Base-by-base conservation (phyloP, 495 filamentous ascomycete genomes). In the Xylaria flabelliformis region DNA sequence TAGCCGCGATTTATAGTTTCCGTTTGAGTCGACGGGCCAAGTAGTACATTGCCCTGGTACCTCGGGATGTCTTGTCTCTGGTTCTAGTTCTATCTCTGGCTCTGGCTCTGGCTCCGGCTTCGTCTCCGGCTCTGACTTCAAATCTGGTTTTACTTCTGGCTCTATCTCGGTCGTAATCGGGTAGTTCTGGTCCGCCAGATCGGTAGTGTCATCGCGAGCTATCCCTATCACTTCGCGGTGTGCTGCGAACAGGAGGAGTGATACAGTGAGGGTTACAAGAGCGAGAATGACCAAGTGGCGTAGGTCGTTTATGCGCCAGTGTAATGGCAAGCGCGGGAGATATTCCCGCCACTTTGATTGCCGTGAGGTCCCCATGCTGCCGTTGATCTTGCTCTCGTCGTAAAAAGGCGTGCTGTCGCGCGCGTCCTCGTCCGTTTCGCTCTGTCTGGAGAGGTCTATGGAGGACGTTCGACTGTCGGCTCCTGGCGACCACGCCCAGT, bases 11-110 rank as follows among this genome's bases (percentile, higher is more conserved):
- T 51, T 75, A 39, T 77, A 78, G 7, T 24, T 48, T 17, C 76
- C 74, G 0, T 75, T 51, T 12, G 32, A 12, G 51, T 42, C 65
- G 48, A 78, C 78, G 10, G 78, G 76, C 78, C 78, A 80, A 0
- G 78, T 79, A 0, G 77, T 79, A 59, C 77, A 79, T 58, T 76
- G 74, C 1, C 77, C 76, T 0, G 73, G 71, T 9, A 74, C 19
- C 29, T 63, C 51, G 24, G 53, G 42, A 12, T 15, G n/a, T 19
- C 9, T 36, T 13, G 63, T 9, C 17, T 19, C 63, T 53, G 29
- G n/a, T 7, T 42, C 39, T 13, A 42, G 10, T 13, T 42, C 39
- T 42, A 3, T 12, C 39, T 42, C 39, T 42, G 39, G 1, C 10
- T 42, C 39, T 1, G 39, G 39, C 10, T 42, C 39, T 2, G 39